Evolutionary conservation across 2,329 filamentous ascomycete genomes (phyloP), one percentile per base, ranked within the genome.

Genomic region (Fusarium sp.): DNA sequence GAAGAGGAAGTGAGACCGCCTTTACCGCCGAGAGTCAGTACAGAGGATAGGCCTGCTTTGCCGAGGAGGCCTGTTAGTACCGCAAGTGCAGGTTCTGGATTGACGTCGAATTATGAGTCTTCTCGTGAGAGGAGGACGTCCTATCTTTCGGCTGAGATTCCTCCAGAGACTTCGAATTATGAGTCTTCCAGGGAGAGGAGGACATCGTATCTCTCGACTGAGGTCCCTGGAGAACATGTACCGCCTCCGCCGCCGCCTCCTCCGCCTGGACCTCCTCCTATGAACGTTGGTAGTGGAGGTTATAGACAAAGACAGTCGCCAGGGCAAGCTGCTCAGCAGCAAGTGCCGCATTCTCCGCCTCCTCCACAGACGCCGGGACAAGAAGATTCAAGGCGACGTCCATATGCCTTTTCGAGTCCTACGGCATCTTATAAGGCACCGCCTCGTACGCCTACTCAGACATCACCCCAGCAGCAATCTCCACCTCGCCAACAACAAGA

Each of bases 11-110:
- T 34, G n/a, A 57, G 48, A 14, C 65, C 58, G 4, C 64, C 58
- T 16, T 58, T 68, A 9, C 65, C 65, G 1, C 64, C 64, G 12
- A 68, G 64, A 30, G 45, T 58, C 2, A 65, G 14, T 12, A 65
- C 51, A 2, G 65, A 61, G 45, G 47, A 49, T 12, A 56, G 42
- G 14, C 68, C 68, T 6, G 48, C 68, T n/a, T 41, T 71, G 6
- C 68, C 68, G 2, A 71, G 16, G 4, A 71, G 69, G 2, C 68
- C 68, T 8, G 67, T 65, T 37, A 49, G 44, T 16, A 49, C 45
- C 2, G 20, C 47, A 14, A 47, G 48, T 34, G 4, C 13, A 5
- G 47, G 16, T 41, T 11, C 48, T 22, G 48, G 27, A 10, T 14
- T 30, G 29, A 13, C 40, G 6, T 63, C 66, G 3, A 29, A 42